Conservation (phyloP, 2,329 filamentous ascomycete genomes). For the Fusarium heterosporum region DNA sequence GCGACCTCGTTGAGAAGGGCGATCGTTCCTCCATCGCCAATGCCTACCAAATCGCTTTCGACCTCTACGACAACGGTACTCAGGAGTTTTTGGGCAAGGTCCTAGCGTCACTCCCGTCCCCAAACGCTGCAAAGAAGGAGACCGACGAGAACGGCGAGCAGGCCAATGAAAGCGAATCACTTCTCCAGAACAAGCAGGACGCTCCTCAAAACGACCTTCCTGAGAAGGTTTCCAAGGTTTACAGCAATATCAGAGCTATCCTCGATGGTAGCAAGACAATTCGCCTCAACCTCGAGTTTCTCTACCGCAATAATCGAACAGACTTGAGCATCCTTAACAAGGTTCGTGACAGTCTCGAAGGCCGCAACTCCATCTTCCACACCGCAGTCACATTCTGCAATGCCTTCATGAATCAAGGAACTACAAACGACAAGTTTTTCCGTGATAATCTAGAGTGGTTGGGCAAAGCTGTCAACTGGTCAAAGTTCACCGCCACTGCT, state of each 20-base stretch:
- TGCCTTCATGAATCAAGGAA: conserved; percentile 99
- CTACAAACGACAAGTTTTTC: conserved; percentile 98
- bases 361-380: conserved; percentile 98
- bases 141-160: conserved; percentile 59
- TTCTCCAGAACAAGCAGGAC: conserved; percentile 63
- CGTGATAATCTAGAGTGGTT: conserved; percentile 97
- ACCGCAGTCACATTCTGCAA: conserved; percentile 97
- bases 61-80: conserved; percentile 97
- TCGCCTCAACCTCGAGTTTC: conserved; percentile 93
- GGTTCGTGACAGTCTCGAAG: conserved; percentile 93
- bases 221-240: conserved; percentile 67
- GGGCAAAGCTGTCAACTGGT: conserved; percentile 99
- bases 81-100: conserved; percentile 96
- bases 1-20: conserved; percentile 81
- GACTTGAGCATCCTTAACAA: conserved; percentile 95
- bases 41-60: conserved; percentile 97
- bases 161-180: conserved; percentile 60
- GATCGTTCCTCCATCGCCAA: conserved; percentile 83
- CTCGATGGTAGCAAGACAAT: conserved; percentile 94
- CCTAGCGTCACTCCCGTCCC: conserved; percentile 78
- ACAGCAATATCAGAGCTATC: conserved; percentile 73
- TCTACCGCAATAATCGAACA: conserved; percentile 94
- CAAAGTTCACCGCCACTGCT: conserved; percentile 97
- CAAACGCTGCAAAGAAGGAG: conserved; percentile 57
- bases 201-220: conserved; percentile 66